Conservation (phyloP, 345 rosid species). For the Corymbia maculata region DNA sequence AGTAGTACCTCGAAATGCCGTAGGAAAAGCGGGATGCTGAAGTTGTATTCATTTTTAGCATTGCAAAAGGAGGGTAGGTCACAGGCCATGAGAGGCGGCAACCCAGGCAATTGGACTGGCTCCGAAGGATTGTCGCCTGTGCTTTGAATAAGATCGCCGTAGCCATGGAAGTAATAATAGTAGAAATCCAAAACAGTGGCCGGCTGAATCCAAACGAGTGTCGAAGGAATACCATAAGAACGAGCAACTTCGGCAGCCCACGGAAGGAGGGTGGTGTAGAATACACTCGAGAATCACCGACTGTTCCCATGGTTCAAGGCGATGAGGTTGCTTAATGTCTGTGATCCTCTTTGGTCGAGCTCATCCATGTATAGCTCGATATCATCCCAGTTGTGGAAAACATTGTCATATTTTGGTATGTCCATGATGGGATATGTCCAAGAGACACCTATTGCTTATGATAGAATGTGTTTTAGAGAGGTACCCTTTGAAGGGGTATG, state of each 20-base stretch:
- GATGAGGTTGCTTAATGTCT: neutral
- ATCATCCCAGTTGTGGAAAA: neutral
- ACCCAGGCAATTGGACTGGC: neutral
- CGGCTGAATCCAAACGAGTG: conserved; percentile 49
- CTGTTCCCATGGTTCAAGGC: neutral
- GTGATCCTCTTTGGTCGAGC: neutral
- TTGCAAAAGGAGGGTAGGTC: neutral
- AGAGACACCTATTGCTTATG: no score
- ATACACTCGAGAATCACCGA: neutral
- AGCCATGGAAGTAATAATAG: conserved; percentile 33
- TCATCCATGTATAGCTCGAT: neutral
- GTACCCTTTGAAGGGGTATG: no score
- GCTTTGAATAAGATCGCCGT: neutral
- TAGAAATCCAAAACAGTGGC: conserved; percentile 47
- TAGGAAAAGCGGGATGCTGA: neutral
- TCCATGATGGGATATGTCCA: no score
- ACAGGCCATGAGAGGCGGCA: neutral
- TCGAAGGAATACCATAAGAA: conserved; percentile 15
- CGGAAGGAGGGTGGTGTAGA: conserved; percentile 36
- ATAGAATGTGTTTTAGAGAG: no score
- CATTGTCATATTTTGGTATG: neutral
- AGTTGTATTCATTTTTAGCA: neutral
- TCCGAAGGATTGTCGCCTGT: neutral
- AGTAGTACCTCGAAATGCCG: conserved; percentile 23
- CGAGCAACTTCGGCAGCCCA: conserved; percentile 50